phyloP scores from a whole-genome alignment of 169 alveolate genomes.

The Blepharisma undulans region DNA sequence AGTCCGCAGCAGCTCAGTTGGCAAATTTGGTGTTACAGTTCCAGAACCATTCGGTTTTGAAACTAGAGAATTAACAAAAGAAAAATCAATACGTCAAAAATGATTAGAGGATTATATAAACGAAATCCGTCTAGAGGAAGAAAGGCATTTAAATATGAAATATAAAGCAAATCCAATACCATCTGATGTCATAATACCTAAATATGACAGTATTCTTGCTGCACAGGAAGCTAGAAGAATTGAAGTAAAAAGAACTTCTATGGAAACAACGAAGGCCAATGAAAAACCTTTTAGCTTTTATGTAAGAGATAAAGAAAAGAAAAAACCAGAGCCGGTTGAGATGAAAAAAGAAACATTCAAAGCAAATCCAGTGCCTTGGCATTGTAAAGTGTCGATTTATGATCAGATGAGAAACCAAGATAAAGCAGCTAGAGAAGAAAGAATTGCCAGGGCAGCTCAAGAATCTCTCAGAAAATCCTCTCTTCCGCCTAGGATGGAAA shows the following conservation, averaged over 20 bases:
- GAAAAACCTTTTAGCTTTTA: slow-evolving; percentile 69
- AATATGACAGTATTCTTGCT: not conserved
- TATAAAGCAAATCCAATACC: slow-evolving; percentile 51
- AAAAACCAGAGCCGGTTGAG: slow-evolving; percentile 38
- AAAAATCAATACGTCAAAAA: slow-evolving; percentile 42
- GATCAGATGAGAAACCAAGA: slow-evolving; percentile 47
- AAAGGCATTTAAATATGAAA: slow-evolving; percentile 39
- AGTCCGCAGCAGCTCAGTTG: not conserved
- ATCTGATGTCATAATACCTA: slow-evolving; percentile 41
- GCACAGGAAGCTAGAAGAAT: slow-evolving; percentile 28
- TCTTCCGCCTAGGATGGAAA: slow-evolving; percentile 76
- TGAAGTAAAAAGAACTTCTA: slow-evolving; percentile 30
- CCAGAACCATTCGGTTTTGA: slow-evolving; percentile 65
- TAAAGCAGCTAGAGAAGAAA: slow-evolving; percentile 57
- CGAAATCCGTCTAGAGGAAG: slow-evolving; percentile 52
- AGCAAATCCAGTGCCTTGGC: slow-evolving; percentile 67
- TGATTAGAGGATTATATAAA: slow-evolving; percentile 50
- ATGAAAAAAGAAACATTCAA: slow-evolving; percentile 54
- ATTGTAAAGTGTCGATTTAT: slow-evolving; percentile 48
- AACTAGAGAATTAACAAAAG: slow-evolving; percentile 50
- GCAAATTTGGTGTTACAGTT: slow-evolving; percentile 46
- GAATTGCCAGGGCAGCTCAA: slow-evolving; percentile 58
- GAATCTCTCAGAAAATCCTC: slow-evolving; percentile 45
- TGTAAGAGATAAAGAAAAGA: slow-evolving; percentile 55
- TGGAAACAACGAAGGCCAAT: slow-evolving; percentile 41